Evolutionary conservation across 2,329 filamentous ascomycete species (phyloP).

Genomic region (Didymosphaeria variabile): DNA sequence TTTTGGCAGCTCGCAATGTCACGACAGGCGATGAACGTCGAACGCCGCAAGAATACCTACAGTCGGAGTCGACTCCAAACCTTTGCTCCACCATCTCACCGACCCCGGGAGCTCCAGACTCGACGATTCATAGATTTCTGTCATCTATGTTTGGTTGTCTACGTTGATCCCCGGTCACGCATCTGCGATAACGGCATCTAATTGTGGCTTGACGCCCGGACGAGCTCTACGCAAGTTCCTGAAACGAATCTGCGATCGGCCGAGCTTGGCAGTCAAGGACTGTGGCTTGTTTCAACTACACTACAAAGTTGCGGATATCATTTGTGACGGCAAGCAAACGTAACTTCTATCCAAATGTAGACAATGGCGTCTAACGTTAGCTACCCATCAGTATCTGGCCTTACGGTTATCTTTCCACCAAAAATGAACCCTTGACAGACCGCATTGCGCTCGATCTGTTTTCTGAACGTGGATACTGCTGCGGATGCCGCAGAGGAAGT

Average conservation of each 20-base stretch:
- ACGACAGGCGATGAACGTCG: neutral
- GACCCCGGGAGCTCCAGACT: neutral
- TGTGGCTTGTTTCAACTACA: slow-evolving; percentile 5
- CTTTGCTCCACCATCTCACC: neutral
- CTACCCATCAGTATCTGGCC: neutral
- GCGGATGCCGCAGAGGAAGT: neutral
- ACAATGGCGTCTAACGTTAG: neutral
- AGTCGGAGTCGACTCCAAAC: neutral
- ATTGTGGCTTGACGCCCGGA: neutral
- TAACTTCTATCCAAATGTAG: neutral
- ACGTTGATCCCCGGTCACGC: neutral
- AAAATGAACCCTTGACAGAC: neutral
- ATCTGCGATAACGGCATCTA: neutral
- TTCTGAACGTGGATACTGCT: neutral
- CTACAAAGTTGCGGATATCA: neutral
- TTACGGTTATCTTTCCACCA: neutral
- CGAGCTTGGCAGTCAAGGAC: neutral
- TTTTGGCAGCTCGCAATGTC: neutral
- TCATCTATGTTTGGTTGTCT: neutral
- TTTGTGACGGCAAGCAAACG: neutral
- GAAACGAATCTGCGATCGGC: neutral
- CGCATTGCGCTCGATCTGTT: neutral
- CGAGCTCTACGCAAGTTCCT: neutral
- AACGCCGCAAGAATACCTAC: neutral
- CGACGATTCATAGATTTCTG: neutral